phyloP scores from a whole-genome alignment of 257 asterid species.

The Forsythia viridissima region DNA sequence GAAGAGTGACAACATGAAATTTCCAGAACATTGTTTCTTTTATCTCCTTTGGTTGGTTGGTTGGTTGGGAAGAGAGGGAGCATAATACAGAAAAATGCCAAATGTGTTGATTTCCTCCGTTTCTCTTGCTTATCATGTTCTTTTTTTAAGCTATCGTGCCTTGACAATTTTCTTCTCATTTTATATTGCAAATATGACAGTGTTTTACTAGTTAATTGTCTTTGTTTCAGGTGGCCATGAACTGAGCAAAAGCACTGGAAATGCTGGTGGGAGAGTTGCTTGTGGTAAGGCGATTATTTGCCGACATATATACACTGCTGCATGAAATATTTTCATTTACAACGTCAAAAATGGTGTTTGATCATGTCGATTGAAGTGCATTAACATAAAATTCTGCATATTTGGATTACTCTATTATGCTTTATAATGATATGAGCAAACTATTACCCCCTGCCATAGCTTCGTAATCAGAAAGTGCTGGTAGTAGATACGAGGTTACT shows the following conservation, averaged over 20 bases:
- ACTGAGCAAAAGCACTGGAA: slow-evolving; percentile 66
- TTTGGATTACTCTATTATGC: neutral
- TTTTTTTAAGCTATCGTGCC: neutral
- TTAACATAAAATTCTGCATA: neutral
- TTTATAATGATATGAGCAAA: neutral
- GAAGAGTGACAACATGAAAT: neutral
- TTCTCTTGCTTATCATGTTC: neutral
- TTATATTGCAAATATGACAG: neutral
- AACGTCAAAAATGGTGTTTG: neutral
- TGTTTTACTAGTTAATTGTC: neutral
- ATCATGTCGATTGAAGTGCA: neutral
- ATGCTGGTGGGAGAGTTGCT: slow-evolving; percentile 73
- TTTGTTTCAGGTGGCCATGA: slow-evolving; percentile 56
- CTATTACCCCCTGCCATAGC: neutral
- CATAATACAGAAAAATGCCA: neutral
- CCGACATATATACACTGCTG: neutral
- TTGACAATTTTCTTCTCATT: neutral
- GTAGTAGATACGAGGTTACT: neutral
- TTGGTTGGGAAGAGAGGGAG: neutral
- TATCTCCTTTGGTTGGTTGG: neutral
- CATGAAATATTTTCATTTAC: neutral
- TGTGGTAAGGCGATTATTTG: slow-evolving; percentile 39
- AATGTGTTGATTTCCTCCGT: neutral
- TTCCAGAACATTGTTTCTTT: neutral
- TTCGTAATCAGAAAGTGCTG: neutral